Percentiles rank a stretch among this genome's conserved stretches.
Evolutionary conservation across 768 basidiomycete genomes (phyloP).

Genomic region (Amanita jacksonii): DNA sequence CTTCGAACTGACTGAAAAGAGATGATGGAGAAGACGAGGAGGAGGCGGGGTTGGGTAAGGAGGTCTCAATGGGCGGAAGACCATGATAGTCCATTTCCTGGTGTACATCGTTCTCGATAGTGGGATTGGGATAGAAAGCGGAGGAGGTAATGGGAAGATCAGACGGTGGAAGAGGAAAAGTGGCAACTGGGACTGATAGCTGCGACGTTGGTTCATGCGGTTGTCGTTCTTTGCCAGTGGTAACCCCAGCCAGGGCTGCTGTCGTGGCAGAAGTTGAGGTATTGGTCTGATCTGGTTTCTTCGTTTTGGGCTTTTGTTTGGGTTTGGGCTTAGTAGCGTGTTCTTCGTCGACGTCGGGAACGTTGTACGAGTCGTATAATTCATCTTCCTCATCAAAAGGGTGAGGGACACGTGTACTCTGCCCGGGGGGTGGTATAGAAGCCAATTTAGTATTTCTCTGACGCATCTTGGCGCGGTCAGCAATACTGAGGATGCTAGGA

Average conservation of each 20-base stretch:
- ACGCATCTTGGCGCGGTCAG: conserved; percentile 52
- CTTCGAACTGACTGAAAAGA: conserved; percentile 15
- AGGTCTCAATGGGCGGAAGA: conserved; percentile 28
- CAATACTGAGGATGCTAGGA: conserved; percentile 28
- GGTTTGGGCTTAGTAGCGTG: conserved; percentile 19
- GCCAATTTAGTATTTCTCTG: conserved; percentile 25
- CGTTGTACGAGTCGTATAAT: conserved; percentile 14
- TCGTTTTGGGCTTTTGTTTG: conserved; percentile 18
- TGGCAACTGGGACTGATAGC: conserved; percentile 12
- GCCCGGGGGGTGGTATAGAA: conserved; percentile 5
- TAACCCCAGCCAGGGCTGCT: no score
- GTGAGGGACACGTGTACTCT: conserved; percentile 2
- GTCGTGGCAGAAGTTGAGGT: not conserved
- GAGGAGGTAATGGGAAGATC: conserved; percentile 25
- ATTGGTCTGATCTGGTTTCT: conserved; percentile 5
- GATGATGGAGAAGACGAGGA: conserved; percentile 28
- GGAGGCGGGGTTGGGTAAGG: conserved; percentile 23
- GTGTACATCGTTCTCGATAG: not conserved
- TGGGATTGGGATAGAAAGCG: not conserved
- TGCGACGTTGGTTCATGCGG: conserved; percentile 13
- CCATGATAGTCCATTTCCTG: conserved; percentile 10
- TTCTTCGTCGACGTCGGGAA: conserved; percentile 33
- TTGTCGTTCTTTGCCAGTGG: not conserved
- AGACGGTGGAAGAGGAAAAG: conserved; percentile 22
- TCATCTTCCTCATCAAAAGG: conserved; percentile 30